Percentiles rank a stretch among this genome's conserved stretches.
phyloP scores from a whole-genome alignment of 805 yeast species.

The Pichia membranifaciens region DNA sequence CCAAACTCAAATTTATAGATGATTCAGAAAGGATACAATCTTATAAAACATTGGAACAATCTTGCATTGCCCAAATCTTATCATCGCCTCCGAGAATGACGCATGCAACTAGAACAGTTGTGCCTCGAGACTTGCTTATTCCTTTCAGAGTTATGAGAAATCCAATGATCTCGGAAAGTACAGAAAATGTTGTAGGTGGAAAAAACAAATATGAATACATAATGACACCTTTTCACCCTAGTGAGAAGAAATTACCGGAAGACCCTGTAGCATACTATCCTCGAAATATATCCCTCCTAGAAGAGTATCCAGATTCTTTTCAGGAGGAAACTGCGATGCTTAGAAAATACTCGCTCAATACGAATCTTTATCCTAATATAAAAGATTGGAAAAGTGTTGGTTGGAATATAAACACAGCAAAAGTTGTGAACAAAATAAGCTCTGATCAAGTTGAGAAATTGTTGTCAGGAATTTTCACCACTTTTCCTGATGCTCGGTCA shows the following conservation, averaged over 20 bases:
- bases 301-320: background rate
- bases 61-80: conserved; percentile 35
- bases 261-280: conserved; percentile 10
- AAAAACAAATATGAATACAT: background rate
- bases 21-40: conserved; percentile 17
- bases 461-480: no score
- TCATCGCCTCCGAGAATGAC: conserved; percentile 42
- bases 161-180: background rate
- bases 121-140: conserved; percentile 36
- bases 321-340: background rate
- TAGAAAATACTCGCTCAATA: background rate
- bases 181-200: background rate
- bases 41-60: conserved; percentile 24
- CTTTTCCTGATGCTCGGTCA: no score
- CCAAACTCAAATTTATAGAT: conserved; percentile 11
- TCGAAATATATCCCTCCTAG: background rate
- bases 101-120: conserved; percentile 27
- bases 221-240: conserved; percentile 6
- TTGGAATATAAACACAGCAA: conserved; percentile 5
- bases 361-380: conserved; percentile 3
- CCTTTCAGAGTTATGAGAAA: conserved; percentile 26
- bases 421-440: conserved; percentile 2
- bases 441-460: background rate
- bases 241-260: conserved; percentile 5
- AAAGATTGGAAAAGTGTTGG: conserved; percentile 1